Evolutionary conservation across 1,284 basidiomycete species (phyloP).

Genomic region (Pisolithus thermaeus): DNA sequence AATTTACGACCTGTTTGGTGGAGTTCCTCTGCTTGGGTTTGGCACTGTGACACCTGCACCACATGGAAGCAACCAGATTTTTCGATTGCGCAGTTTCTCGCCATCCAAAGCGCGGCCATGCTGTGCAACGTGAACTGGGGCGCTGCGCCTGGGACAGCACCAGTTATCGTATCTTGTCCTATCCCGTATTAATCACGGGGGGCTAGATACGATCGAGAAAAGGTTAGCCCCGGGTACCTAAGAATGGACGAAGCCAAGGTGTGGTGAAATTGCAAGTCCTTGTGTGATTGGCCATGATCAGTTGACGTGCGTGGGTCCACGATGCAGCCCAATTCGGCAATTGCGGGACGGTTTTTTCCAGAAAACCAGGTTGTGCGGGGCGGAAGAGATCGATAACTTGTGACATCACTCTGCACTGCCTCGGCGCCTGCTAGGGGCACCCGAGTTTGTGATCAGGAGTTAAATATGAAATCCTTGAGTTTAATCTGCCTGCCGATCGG

Average conservation of each 20-base stretch:
- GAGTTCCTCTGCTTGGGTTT: background rate
- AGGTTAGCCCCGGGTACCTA: background rate
- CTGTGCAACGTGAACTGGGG: background rate
- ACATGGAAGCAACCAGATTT: background rate
- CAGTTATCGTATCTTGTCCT: background rate
- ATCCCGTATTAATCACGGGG: background rate
- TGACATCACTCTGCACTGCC: too few relatives aligned
- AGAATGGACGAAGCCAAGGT: background rate
- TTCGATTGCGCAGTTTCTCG: background rate
- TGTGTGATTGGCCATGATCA: background rate
- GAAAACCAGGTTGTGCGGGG: background rate
- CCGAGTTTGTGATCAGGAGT: background rate
- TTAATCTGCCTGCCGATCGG: background rate
- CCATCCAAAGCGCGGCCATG: background rate
- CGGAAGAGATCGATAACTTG: too few relatives aligned
- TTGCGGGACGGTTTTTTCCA: background rate
- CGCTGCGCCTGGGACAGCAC: background rate
- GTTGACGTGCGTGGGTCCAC: background rate
- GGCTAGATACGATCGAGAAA: background rate
- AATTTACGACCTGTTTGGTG: background rate
- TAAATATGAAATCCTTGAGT: background rate
- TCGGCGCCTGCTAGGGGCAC: too few relatives aligned
- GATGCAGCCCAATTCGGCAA: background rate
- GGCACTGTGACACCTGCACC: background rate
- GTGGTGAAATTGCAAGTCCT: too few relatives aligned